These are phyloP conservation scores for Murraya paniculata DNA, from an alignment of 345 rosid genomes.

Conservation along the genomic window DNA sequence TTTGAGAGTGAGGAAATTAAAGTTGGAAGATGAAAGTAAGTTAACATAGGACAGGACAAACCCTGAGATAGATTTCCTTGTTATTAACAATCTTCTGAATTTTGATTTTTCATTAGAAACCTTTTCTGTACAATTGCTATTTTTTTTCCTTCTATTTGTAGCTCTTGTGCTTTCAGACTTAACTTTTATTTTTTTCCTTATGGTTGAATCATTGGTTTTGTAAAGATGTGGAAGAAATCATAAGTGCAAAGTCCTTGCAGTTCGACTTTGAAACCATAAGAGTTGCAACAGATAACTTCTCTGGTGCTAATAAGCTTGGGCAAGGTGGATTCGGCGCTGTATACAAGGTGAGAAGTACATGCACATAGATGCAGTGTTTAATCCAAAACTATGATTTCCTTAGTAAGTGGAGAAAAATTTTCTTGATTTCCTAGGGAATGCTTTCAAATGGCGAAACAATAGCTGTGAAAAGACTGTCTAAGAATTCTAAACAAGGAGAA, in stretches of 20 bases:
- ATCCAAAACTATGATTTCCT: neutral
- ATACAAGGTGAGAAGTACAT: slow-evolving; percentile 30
- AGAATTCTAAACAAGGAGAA: slow-evolving; percentile 38
- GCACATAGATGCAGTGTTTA: neutral
- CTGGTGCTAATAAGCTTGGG: slow-evolving; percentile 37
- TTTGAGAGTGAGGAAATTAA: slow-evolving; percentile 12
- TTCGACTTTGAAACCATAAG: slow-evolving; percentile 28
- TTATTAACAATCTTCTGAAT: neutral
- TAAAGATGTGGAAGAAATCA: slow-evolving; percentile 11
- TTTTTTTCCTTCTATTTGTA: neutral
- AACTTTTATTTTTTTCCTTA: neutral
- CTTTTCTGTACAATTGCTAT: neutral
- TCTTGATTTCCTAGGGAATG: slow-evolving; percentile 16
- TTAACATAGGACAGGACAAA: neutral
- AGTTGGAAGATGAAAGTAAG: slow-evolving; percentile 23
- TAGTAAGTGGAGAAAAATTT: neutral
- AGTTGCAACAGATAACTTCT: slow-evolving; percentile 39
- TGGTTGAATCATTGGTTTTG: neutral
- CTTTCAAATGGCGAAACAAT: slow-evolving; percentile 23
- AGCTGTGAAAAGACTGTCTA: slow-evolving; percentile 35
- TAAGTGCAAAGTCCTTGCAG: slow-evolving; percentile 14
- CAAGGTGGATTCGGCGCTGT: slow-evolving; percentile 53
- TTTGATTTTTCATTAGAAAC: neutral
- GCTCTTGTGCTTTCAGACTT: neutral
- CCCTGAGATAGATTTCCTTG: neutral